Percentiles rank a stretch among this genome's conserved stretches.
phyloP scores from a whole-genome alignment of 139 green algal species.

The Picochlorum sp. region DNA sequence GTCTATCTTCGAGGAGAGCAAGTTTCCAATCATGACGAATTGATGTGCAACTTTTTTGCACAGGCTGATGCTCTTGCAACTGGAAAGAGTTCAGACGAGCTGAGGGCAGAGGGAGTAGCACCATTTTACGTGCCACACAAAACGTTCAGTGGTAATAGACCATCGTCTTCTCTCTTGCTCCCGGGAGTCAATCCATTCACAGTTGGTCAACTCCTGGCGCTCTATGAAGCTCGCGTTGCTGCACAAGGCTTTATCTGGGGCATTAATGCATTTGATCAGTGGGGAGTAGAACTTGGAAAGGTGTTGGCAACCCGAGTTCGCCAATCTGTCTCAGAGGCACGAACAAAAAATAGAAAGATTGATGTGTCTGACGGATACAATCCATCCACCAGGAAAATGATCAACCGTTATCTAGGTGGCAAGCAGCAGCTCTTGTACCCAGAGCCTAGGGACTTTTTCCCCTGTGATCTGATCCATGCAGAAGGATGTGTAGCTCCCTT shows the following conservation, averaged over 20 bases:
- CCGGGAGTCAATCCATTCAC: conserved; percentile 85
- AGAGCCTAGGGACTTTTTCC: conserved; percentile 84
- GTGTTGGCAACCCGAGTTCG: conserved; percentile 65
- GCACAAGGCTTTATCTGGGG: conserved; percentile 95
- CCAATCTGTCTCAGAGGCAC: conserved; percentile 57
- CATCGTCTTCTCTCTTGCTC: conserved; percentile 85
- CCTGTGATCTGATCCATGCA: conserved; percentile 58
- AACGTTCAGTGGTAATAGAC: conserved; percentile 79
- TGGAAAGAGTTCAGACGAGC: conserved; percentile 80
- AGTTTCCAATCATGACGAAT: conserved; percentile 97
- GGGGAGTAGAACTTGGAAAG: conserved; percentile 98
- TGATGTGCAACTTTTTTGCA: conserved; percentile 99
- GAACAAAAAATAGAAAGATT: conserved; percentile 65
- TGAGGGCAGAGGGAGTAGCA: conserved; percentile 72
- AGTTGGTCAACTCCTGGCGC: conserved; percentile 86
- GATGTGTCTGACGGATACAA: conserved; percentile 82
- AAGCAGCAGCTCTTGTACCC: conserved; percentile 89
- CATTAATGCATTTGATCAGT: conserved; percentile 98
- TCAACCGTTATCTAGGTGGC: conserved; percentile 89
- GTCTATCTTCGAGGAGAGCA: conserved; percentile 87
- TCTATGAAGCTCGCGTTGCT: conserved; percentile 96
- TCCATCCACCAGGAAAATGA: conserved; percentile 76
- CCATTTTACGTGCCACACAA: conserved; percentile 92
- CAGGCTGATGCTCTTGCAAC: conserved; percentile 86
- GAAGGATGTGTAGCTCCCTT: conserved; percentile 14